phyloP scores from a whole-genome alignment of 495 filamentous ascomycete genomes.

The Arthonia radiata region DNA sequence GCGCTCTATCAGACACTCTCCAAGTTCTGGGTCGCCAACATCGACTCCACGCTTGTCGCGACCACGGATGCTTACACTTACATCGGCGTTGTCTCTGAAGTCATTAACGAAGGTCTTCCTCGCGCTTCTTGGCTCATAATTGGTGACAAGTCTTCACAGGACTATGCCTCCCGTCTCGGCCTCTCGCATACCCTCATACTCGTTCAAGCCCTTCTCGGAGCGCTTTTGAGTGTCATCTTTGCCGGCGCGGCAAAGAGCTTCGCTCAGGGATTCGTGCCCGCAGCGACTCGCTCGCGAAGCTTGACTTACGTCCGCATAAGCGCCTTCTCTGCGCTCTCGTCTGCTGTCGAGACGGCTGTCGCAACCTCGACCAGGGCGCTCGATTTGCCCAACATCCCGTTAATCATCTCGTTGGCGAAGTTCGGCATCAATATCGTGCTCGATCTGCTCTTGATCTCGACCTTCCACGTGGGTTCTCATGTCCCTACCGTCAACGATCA shows the following conservation, averaged over 20 bases:
- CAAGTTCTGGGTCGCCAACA: conserved; percentile 52
- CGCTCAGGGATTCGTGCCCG: conserved; percentile 37
- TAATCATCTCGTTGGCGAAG: conserved; percentile 39
- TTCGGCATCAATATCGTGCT: conserved; percentile 43
- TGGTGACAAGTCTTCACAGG: conserved; percentile 34
- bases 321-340: conserved; percentile 34
- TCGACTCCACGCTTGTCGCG: conserved; percentile 38
- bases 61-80: conserved; percentile 42
- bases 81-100: conserved; percentile 37
- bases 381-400: conserved; percentile 47
- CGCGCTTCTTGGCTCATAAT: conserved; percentile 45
- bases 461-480: conserved; percentile 31
- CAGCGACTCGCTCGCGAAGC: conserved; percentile 25
- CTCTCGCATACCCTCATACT: conserved; percentile 40
- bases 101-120: conserved; percentile 52
- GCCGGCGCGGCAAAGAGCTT: conserved; percentile 25
- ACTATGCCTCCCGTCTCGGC: conserved; percentile 23
- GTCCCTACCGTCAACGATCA: conserved; percentile 35
- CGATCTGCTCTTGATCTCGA: conserved; percentile 44
- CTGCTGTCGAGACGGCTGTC: conserved; percentile 38
- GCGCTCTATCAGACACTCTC: conserved; percentile 43
- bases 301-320: conserved; percentile 41
- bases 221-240: conserved; percentile 38
- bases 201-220: conserved; percentile 29
- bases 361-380: conserved; percentile 35